Conservation (phyloP, 495 filamentous ascomycete species). For the Jackrogersella multiformis region DNA sequence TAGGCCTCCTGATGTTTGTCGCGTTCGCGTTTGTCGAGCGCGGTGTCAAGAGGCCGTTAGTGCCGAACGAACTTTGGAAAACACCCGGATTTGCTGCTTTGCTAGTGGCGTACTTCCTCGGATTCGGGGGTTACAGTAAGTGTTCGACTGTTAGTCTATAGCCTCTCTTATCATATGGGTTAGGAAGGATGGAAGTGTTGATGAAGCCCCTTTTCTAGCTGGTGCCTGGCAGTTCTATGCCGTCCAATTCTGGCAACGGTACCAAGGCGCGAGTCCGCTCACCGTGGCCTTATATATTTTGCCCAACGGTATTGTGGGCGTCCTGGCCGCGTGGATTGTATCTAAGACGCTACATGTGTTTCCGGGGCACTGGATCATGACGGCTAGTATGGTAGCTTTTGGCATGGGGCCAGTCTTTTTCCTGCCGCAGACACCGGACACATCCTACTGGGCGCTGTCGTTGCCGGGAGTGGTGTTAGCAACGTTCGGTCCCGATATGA, state of each 20-base stretch:
- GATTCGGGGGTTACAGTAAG: conserved; percentile 53
- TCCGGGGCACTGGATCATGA: conserved; percentile 61
- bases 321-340: conserved; percentile 58
- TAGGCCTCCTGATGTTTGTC: conserved; percentile 60
- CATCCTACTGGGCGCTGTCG: conserved; percentile 65
- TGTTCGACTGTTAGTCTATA: not conserved
- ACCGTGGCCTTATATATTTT: conserved; percentile 55
- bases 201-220: conserved; percentile 26
- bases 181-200: not conserved
- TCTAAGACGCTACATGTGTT: conserved; percentile 56
- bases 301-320: conserved; percentile 56
- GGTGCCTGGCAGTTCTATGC: conserved; percentile 63
- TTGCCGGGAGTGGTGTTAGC: conserved; percentile 63
- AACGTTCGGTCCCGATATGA: conserved; percentile 68
- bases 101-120: conserved; percentile 59
- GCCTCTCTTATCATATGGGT: not conserved
- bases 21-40: conserved; percentile 62
- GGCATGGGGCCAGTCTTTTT: conserved; percentile 55
- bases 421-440: conserved; percentile 53
- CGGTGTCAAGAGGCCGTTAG: conserved; percentile 53
- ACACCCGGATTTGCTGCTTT: conserved; percentile 59
- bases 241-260: conserved; percentile 61
- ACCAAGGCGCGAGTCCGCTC: conserved; percentile 52
- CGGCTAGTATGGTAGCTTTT: conserved; percentile 55
- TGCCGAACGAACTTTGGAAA: conserved; percentile 53